A percentile compares a stretch with the other conserved stretches of the same genome.
Conservation (phyloP, 1,284 basidiomycete species). For the Austroboletus niveus region DNA sequence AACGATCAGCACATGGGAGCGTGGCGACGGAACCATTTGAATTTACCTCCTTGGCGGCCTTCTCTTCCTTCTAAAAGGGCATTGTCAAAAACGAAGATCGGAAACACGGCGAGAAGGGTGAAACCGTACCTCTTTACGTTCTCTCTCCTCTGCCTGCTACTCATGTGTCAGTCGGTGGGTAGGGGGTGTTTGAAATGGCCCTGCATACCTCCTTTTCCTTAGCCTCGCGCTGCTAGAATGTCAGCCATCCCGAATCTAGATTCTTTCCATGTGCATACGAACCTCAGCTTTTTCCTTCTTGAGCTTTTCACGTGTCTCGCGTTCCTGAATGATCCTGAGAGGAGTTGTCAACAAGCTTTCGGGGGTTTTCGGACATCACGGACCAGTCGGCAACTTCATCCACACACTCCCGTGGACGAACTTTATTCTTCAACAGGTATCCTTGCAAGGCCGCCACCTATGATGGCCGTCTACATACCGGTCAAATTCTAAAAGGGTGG, state of each 20-base stretch:
- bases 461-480: background rate
- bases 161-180: conserved; percentile 3
- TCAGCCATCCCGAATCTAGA: conserved; percentile 8
- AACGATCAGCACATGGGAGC: conserved; percentile 16
- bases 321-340: conserved; percentile 65
- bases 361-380: conserved; percentile 16
- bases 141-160: conserved; percentile 47
- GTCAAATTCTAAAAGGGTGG: background rate
- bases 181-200: background rate
- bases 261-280: conserved; percentile 7
- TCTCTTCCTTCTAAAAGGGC: conserved; percentile 50
- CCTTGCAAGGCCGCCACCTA: conserved; percentile 84
- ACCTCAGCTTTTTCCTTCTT: conserved; percentile 86
- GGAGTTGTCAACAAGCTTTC: conserved; percentile 2
- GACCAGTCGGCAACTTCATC: conserved; percentile 72
- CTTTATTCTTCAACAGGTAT: conserved; percentile 81
- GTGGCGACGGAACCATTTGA: background rate
- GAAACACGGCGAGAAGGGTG: background rate
- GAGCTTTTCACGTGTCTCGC: conserved; percentile 75
- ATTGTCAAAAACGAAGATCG: conserved; percentile 13
- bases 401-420: conserved; percentile 75
- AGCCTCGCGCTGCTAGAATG: conserved; percentile 57
- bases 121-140: conserved; percentile 51
- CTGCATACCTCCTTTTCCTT: conserved; percentile 62
- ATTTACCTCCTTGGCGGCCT: conserved; percentile 40